phyloP scores from a whole-genome alignment of 768 basidiomycete species.

The Phaffia australis region DNA sequence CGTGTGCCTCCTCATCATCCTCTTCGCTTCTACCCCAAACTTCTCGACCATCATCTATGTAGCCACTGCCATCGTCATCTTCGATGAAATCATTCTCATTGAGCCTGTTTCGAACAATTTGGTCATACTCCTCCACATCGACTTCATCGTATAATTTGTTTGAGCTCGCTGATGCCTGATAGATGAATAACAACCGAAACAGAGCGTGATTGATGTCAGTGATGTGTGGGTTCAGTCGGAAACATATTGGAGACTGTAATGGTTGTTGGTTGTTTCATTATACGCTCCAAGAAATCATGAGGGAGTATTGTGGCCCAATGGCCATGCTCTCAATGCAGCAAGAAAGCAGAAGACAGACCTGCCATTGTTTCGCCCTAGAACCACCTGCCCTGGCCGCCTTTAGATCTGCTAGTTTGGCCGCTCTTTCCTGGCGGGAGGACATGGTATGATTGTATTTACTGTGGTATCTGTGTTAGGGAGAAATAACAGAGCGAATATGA shows the following conservation, averaged over 20 bases:
- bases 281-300: no score
- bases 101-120: constrained; percentile 70
- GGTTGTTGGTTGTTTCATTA: no score
- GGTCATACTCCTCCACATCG: constrained; percentile 74
- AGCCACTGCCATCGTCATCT: constrained; percentile 82
- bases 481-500: no score
- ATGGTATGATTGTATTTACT: constrained; percentile 25
- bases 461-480: constrained; percentile 2
- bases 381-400: constrained; percentile 38
- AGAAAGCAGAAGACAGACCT: constrained; percentile 31
- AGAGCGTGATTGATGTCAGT: not conserved
- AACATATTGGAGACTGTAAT: not conserved
- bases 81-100: constrained; percentile 87
- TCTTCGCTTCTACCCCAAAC: constrained; percentile 46
- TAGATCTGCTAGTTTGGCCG: constrained; percentile 36
- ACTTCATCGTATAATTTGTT: constrained; percentile 76
- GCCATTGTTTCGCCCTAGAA: constrained; percentile 37
- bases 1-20: constrained; percentile 38
- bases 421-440: constrained; percentile 9
- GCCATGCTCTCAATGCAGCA: not conserved
- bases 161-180: constrained; percentile 44
- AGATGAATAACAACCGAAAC: not conserved
- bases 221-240: not conserved
- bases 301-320: not conserved
- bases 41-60: constrained; percentile 94